These are phyloP conservation scores for Nitzschia inconspicua DNA, from an alignment of 108 stramenopile species.

Conservation along the genomic window DNA sequence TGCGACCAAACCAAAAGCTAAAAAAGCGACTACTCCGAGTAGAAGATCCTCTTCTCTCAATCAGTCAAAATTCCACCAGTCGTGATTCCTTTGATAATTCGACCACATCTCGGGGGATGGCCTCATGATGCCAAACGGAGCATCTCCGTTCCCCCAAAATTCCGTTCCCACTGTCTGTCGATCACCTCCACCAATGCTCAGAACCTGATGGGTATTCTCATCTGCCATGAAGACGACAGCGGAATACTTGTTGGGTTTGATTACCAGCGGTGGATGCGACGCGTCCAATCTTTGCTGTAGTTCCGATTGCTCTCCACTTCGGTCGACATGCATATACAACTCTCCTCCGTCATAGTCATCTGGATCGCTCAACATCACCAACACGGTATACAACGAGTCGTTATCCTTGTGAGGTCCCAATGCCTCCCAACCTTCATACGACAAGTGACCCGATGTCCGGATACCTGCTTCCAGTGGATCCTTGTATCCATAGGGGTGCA, in stretches of 20 bases:
- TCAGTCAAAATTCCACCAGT: no score
- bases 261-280: no score
- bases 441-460: slow-evolving; percentile 17
- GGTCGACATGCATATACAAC: no score
- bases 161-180: slow-evolving; percentile 16
- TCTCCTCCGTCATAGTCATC: slow-evolving; percentile 19
- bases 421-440: not conserved
- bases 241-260: not conserved
- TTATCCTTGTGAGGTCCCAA: slow-evolving; percentile 17
- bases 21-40: no score
- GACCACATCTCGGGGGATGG: no score
- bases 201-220: slow-evolving; percentile 13
- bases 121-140: not conserved
- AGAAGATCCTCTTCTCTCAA: no score
- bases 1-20: no score
- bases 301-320: no score
- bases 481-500: no score
- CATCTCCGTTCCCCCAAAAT: slow-evolving; percentile 12
- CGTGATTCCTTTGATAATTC: no score
- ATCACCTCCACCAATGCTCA: not conserved
- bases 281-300: no score
- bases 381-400: slow-evolving; percentile 12
- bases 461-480: slow-evolving; percentile 10
- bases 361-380: slow-evolving; percentile 13
- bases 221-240: slow-evolving; percentile 19